A percentile compares a stretch with the other conserved stretches of the same genome.
These are phyloP conservation scores for Thalassiosira ordinaria DNA, from an alignment of 352 stramenopile species.

Conservation along the genomic window DNA sequence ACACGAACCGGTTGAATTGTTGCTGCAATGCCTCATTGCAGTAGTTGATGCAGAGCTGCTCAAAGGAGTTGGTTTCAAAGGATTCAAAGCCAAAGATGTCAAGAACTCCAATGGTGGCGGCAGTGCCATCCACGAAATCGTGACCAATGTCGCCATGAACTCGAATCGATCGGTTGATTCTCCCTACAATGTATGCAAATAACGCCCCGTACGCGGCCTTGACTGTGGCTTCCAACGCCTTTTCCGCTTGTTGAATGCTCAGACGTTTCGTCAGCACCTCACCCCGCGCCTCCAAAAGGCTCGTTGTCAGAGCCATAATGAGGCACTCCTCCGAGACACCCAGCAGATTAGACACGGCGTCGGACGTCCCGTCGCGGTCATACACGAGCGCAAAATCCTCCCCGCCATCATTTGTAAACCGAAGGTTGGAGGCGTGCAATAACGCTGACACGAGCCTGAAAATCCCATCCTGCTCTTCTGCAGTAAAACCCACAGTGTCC, in stretches of 20 bases:
- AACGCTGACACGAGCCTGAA: slow-evolving; percentile 91
- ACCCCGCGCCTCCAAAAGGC: slow-evolving; percentile 92
- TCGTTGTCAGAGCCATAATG: slow-evolving; percentile 90
- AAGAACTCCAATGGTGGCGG: slow-evolving; percentile 75
- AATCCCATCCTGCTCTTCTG: slow-evolving; percentile 90
- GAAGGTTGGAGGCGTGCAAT: slow-evolving; percentile 94
- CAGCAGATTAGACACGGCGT: slow-evolving; percentile 89
- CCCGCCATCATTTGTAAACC: slow-evolving; percentile 76
- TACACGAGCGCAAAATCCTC: slow-evolving; percentile 81
- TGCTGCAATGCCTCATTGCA: slow-evolving; percentile 91
- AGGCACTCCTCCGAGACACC: slow-evolving; percentile 90
- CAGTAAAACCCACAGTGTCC: slow-evolving; percentile 72
- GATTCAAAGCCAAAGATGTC: slow-evolving; percentile 99
- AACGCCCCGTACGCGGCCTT: slow-evolving; percentile 95
- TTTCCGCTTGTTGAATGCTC: slow-evolving; percentile 86
- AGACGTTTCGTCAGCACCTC: slow-evolving; percentile 89
- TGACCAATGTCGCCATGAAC: slow-evolving; percentile 20
- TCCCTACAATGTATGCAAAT: slow-evolving; percentile 94
- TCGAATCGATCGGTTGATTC: slow-evolving; percentile 91
- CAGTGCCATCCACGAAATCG: slow-evolving; percentile 3
- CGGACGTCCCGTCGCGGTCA: slow-evolving; percentile 57
- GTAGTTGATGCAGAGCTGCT: slow-evolving; percentile 89
- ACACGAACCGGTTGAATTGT: slow-evolving; percentile 93
- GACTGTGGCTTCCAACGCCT: slow-evolving; percentile 92
- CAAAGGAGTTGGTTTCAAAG: slow-evolving; percentile 94